Evolutionary conservation across 2,329 filamentous ascomycete species (phyloP).

Genomic region (Cercospora zeina): DNA sequence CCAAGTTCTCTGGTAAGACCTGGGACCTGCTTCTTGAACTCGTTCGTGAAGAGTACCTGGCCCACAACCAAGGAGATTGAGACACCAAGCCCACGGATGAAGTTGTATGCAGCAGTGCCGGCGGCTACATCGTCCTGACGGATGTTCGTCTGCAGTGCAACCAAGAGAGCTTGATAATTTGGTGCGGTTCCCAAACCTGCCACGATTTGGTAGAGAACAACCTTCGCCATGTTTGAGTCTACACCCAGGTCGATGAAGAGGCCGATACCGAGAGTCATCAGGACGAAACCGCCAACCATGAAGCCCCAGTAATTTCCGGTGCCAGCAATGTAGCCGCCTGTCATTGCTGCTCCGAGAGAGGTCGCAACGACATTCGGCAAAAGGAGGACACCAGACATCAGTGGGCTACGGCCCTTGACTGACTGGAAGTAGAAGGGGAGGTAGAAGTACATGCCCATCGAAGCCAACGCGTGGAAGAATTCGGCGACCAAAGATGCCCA

Average conservation of each 20-base stretch:
- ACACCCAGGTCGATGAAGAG: slow-evolving; percentile 1
- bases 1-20: neutral
- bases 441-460: slow-evolving; percentile 31
- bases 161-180: neutral
- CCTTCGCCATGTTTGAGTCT: neutral
- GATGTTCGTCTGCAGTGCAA: neutral
- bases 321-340: neutral
- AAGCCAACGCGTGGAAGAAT: neutral
- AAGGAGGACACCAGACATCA: slow-evolving; percentile 45
- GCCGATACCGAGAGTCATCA: slow-evolving; percentile 1
- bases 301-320: slow-evolving; percentile 4
- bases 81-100: neutral
- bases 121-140: neutral
- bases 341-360: neutral
- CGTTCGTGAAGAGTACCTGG: neutral
- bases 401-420: slow-evolving; percentile 41
- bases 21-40: neutral
- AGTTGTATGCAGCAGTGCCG: slow-evolving; percentile 4
- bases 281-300: neutral
- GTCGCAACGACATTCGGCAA: slow-evolving; percentile 35
- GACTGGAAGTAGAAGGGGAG: slow-evolving; percentile 48
- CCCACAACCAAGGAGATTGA: neutral
- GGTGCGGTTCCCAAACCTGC: neutral
- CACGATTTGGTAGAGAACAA: slow-evolving; percentile 1
- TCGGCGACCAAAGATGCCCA: neutral